Percentiles rank a stretch among this genome's conserved stretches.
phyloP scores from a whole-genome alignment of 148 eudicot genomes.

The Mesembryanthemum crystallinum region DNA sequence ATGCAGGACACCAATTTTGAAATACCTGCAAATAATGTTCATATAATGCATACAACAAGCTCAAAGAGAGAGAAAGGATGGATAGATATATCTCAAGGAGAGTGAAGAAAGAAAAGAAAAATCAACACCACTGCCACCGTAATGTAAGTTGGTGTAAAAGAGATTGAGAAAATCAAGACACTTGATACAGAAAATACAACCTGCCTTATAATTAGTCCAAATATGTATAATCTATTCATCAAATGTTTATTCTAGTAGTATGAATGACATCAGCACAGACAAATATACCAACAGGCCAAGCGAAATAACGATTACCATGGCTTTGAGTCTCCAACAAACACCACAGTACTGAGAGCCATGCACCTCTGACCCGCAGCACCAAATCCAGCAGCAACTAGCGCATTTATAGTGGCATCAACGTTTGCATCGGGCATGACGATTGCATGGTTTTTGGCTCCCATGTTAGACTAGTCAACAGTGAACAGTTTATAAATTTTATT shows the following conservation, averaged over 20 bases:
- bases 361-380: constrained; percentile 95
- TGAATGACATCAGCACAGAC: not conserved
- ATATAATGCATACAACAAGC: not conserved
- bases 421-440: constrained; percentile 87
- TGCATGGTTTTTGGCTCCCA: constrained; percentile 93
- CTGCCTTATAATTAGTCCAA: not conserved
- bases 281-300: constrained; percentile 2
- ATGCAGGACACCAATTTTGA: not conserved
- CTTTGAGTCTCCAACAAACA: constrained; percentile 76
- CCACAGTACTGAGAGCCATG: constrained; percentile 80
- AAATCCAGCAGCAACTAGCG: constrained; percentile 84
- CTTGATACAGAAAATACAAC: not conserved
- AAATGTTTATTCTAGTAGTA: not conserved
- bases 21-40: not conserved
- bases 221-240: not conserved
- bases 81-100: not conserved
- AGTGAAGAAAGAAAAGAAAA: no score
- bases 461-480: constrained; percentile 53
- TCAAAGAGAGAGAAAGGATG: not conserved
- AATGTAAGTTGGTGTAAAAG: not conserved
- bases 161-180: not conserved
- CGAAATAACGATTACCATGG: constrained; percentile 45
- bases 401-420: constrained; percentile 65
- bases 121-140: not conserved
- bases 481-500: constrained; percentile 1